Conservation (phyloP, 345 rosid genomes). For the Litchi chinensis region DNA sequence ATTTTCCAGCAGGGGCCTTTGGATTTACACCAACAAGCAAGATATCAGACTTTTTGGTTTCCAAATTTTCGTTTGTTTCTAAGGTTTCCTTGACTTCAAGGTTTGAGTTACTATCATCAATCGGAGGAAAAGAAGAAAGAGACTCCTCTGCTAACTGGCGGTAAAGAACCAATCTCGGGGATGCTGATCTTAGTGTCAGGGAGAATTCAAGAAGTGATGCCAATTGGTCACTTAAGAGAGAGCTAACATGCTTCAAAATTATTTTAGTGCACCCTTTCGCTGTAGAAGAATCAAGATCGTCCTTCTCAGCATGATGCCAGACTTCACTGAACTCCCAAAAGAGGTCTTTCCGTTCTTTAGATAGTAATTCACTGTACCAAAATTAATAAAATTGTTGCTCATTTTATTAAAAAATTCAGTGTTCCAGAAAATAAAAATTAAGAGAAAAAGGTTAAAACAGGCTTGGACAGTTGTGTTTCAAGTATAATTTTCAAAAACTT, state of each 20-base stretch:
- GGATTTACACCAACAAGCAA: constrained; percentile 60
- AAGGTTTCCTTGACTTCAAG: constrained; percentile 21
- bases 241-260: constrained; percentile 51
- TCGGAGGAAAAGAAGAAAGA: constrained; percentile 79
- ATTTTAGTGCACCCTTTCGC: constrained; percentile 81
- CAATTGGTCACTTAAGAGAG: constrained; percentile 57
- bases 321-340: constrained; percentile 87
- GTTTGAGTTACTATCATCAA: constrained; percentile 48
- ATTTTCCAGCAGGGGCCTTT: constrained; percentile 55
- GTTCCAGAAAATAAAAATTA: constrained; percentile 3
- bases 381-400: too few species aligned
- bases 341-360: constrained; percentile 77
- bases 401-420: constrained; percentile 43
- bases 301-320: constrained; percentile 61
- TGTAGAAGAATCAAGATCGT: constrained; percentile 49
- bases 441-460: not conserved
- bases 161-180: constrained; percentile 86
- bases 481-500: not conserved
- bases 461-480: not conserved
- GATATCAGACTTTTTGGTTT: constrained; percentile 38
- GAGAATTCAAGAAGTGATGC: constrained; percentile 81
- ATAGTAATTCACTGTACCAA: constrained; percentile 67
- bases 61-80: constrained; percentile 30
- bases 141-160: constrained; percentile 94
- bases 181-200: constrained; percentile 80